phyloP scores from a whole-genome alignment of 192 early-diverging fungal species.

The Linderina pennispora region DNA sequence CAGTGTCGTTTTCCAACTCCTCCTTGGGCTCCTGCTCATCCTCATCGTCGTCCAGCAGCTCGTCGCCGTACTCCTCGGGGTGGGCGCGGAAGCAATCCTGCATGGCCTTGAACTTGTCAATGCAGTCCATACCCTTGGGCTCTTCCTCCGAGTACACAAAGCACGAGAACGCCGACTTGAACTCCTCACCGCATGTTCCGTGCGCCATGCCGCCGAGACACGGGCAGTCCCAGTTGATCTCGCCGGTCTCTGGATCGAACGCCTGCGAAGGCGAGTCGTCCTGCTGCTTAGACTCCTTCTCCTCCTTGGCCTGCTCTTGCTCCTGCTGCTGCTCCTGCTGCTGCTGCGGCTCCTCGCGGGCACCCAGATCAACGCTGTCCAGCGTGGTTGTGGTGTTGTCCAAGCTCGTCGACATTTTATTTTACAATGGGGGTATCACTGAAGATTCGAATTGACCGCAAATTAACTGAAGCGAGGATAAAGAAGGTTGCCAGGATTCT shows the following conservation, averaged over 20 bases:
- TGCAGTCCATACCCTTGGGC: conserved; percentile 96
- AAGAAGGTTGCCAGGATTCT: no score
- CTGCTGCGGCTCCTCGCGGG: no score
- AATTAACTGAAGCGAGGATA: no score
- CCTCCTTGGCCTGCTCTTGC: no score
- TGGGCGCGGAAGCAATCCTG: conserved; percentile 86
- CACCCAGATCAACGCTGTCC: no score
- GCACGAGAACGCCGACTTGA: conserved; percentile 95
- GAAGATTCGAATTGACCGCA: no score
- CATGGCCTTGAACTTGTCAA: conserved; percentile 91
- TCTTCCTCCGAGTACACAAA: conserved; percentile 92
- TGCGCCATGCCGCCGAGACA: conserved; percentile 93
- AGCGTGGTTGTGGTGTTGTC: no score
- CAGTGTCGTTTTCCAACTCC: background rate
- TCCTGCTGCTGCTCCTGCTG: no score
- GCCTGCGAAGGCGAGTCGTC: conserved; percentile 50
- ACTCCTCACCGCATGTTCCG: conserved; percentile 94
- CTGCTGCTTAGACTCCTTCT: no score
- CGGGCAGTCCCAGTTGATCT: conserved; percentile 97
- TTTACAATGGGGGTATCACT: no score
- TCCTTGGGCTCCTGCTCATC: conserved; percentile 41
- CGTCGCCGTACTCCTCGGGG: conserved; percentile 85
- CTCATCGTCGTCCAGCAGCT: conserved; percentile 64
- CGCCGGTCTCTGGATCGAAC: conserved; percentile 70
- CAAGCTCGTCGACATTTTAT: no score